Evolutionary conservation across 192 early-diverging fungal species (phyloP), one percentile per base, ranked within the genome.

Genomic region (Backusella australiensis): DNA sequence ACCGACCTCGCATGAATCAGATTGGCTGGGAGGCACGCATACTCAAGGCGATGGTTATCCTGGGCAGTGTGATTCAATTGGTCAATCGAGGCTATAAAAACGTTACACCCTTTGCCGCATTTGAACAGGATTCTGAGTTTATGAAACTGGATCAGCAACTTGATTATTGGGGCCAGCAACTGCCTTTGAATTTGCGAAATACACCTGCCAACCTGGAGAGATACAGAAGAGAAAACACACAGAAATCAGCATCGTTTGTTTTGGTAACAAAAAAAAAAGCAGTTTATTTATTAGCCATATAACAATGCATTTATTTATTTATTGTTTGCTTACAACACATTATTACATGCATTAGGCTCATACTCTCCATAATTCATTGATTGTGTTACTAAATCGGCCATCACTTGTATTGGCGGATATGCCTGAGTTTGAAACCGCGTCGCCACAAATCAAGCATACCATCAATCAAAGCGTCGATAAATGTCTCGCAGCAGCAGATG

Each of bases 371-470:
- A 76, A 85, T 53, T 77, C 85, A 6, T 52, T 83, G 26, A 74
- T 85, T 6, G 83, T 89, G 0, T 53, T 89, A n/a, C 74, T 89
- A 12, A 84, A 89, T 70, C 74, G 86, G 32, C 85, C 86, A 2
- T 86, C 81, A 21, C 41, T 87, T n/a, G 81, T 80, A 0, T 67
- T 80, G 14, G 41, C 46, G 6, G 75, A 80, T 59, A 67, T 69
- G 39, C 69, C 63, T 77, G 19, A 71, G 73, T 70, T 80, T 77
- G 73, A 78, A 73, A 0, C 39, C 23, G 17, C 71, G 49, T 53
- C 72, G 70, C 9, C 59, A 75, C 2, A 79, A 68, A 42, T 78
- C 59, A 8, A 73, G 26, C 46, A 72, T 23, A 86, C 81, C 73
- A 52, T 83, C 11, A 78, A 83, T 6, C 74, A 67, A 34, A 88